Conservation (phyloP, 73 alveolate genomes). For the Uronychia binucleata region DNA sequence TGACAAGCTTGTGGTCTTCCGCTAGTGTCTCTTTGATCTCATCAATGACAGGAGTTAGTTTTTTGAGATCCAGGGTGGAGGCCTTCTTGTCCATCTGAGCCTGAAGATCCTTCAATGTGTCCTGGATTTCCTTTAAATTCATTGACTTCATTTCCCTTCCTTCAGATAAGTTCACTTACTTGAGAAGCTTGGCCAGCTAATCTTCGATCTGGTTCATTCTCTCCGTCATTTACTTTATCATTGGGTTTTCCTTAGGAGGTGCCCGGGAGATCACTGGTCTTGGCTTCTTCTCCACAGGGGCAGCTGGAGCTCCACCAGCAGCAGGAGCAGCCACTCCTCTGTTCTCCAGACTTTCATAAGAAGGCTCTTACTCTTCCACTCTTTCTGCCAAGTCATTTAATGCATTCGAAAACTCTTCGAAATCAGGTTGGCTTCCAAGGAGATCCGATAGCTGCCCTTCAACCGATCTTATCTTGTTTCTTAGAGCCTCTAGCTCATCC, state of each 20-base stretch:
- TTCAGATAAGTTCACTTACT: not conserved
- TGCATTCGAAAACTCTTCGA: not conserved
- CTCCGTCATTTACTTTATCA: not conserved
- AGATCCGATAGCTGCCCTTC: not conserved
- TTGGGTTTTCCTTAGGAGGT: not conserved
- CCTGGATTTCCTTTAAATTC: not conserved
- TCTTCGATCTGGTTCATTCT: not conserved
- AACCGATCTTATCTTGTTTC: not conserved
- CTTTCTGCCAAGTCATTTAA: conserved; percentile 3
- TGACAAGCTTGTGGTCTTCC: not conserved
- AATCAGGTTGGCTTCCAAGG: not conserved
- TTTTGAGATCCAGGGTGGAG: not conserved
- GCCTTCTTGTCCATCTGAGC: not conserved
- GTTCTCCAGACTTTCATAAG: not conserved
- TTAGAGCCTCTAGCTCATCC: not conserved
- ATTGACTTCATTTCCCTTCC: not conserved
- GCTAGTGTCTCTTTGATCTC: conserved; percentile 9
- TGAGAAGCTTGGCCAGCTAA: not conserved
- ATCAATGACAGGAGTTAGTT: not conserved
- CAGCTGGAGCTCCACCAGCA: conserved; percentile 6
- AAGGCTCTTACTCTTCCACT: not conserved
- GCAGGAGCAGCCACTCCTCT: conserved; percentile 2
- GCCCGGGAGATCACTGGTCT: not conserved
- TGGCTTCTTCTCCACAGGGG: not conserved
- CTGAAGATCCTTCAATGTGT: not conserved